phyloP scores from a whole-genome alignment of 352 stramenopile genomes.

The Phytophthora constricta region DNA sequence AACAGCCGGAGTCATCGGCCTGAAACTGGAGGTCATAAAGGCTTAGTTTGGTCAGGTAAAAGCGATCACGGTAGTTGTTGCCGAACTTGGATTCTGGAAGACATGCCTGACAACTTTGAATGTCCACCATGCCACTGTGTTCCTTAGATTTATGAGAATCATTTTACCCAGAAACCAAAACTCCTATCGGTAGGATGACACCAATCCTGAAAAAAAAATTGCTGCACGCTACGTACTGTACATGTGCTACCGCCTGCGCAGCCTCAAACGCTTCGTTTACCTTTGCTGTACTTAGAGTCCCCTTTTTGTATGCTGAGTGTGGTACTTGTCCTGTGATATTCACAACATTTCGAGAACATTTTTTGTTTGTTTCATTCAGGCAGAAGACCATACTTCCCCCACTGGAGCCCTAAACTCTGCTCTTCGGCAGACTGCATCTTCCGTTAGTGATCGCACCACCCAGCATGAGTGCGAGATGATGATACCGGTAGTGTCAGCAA shows the following conservation, averaged over 20 bases:
- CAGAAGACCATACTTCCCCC: constrained; percentile 30
- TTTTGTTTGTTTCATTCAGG: constrained; percentile 29
- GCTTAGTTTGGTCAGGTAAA: constrained; percentile 54
- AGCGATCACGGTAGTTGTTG: constrained; percentile 31
- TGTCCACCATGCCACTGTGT: constrained; percentile 13
- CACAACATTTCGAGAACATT: too few species aligned
- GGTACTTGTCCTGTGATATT: too few species aligned
- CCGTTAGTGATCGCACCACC: constrained; percentile 27
- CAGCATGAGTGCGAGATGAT: constrained; percentile 31
- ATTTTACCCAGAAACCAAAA: constrained; percentile 14
- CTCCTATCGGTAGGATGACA: constrained; percentile 18
- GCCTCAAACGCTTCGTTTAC: constrained; percentile 22
- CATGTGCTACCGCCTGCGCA: constrained; percentile 16
- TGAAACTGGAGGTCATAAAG: background rate
- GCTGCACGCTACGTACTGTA: constrained; percentile 34
- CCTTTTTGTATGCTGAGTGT: background rate
- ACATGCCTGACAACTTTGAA: constrained; percentile 32
- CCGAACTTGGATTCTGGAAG: constrained; percentile 29
- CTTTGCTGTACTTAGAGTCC: background rate
- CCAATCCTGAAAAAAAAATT: constrained; percentile 23
- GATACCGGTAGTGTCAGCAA: constrained; percentile 30
- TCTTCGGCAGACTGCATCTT: constrained; percentile 28
- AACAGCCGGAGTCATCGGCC: background rate
- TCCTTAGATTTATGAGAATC: constrained; percentile 22
- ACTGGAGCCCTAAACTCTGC: constrained; percentile 34